Evolutionary conservation across 169 alveolate genomes (phyloP), one percentile per base, ranked within the genome.

Genomic region (Plasmodium billcollinsi): DNA sequence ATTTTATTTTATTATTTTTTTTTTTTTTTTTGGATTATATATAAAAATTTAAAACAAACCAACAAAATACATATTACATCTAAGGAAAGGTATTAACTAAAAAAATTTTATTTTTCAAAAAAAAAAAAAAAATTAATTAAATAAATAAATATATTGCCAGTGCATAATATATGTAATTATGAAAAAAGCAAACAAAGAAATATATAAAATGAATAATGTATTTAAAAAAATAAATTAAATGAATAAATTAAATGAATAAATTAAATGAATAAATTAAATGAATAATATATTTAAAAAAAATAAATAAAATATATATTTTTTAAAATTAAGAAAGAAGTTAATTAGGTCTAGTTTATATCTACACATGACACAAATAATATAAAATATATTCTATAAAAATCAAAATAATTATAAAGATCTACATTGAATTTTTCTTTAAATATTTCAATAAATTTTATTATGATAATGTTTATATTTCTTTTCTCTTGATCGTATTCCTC

Each of bases 341-440:
- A 29, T 29, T 29, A 29, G 43, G 43, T 29, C 56, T 47, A 62
- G 3, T 75, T 71, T 24, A 80, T 67, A 24, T 67, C 69, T 45
- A 67, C 90, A 33, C 90, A 80, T 11, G 90, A 80, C 47, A 72
- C 80, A 80, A 52, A 67, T 59, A 80, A 62, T 24, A 80, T 47
- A 80, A 80, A 80, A 80, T 52, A 80, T 52, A 80, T 80, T 33
- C 90, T 80, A 61, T 80, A 80, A 67, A 80, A 80, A 66, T 80
- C 90, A 43, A 80, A 80, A 71, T 80, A 80, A 47, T 80, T 39
- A 72, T 80, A 80, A 1, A 80, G 73, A 59, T 54, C 43, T 20
- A 62, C 58, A 20, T 72, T 72, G 69, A 80, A 80, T 80, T 80
- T 80, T 71, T 80, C 80, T 26, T 80, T 11, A 58, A 67, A 80